Conservation (phyloP, 192 early-diverging fungal species). For the Coemansia biformis region DNA sequence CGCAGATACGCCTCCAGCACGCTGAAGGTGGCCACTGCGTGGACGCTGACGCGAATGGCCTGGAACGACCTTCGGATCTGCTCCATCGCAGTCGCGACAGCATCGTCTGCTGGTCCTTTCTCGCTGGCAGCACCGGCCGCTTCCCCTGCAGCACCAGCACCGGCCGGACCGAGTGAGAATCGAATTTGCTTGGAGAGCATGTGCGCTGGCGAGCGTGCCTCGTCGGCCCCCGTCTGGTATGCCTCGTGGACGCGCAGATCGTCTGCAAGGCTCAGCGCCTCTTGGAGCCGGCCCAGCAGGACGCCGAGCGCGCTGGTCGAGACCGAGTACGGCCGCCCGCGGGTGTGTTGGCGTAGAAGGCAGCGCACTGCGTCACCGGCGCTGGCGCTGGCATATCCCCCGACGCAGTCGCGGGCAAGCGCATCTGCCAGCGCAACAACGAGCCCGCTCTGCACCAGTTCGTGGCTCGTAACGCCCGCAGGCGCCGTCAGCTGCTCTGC, state of each 20-base stretch:
- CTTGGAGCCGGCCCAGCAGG: conserved; percentile 65
- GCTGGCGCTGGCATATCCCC: background rate
- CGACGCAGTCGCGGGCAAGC: background rate
- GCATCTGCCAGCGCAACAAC: conserved; percentile 50
- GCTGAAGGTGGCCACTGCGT: conserved; percentile 79
- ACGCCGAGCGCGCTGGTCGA: conserved; percentile 42
- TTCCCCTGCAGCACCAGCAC: conserved; percentile 15
- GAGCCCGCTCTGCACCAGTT: conserved; percentile 72
- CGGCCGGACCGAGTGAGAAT: conserved; percentile 57
- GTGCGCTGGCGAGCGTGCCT: conserved; percentile 42
- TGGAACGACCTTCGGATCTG: conserved; percentile 18
- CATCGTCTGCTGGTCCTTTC: background rate
- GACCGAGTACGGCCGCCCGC: background rate
- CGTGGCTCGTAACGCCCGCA: conserved; percentile 67
- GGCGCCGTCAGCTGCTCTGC: conserved; percentile 6
- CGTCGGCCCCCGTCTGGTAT: conserved; percentile 39
- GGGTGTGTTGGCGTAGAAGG: background rate
- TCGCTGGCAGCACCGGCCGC: conserved; percentile 30
- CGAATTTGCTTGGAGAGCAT: conserved; percentile 77
- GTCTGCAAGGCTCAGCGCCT: conserved; percentile 64
- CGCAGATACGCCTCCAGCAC: conserved; percentile 77
- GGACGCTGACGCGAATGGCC: conserved; percentile 67
- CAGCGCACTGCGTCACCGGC: background rate
- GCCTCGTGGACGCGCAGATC: conserved; percentile 56
- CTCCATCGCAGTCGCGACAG: conserved; percentile 15